Conservation (phyloP, 108 stramenopile genomes). For the Aureococcus anophagefferens region DNA sequence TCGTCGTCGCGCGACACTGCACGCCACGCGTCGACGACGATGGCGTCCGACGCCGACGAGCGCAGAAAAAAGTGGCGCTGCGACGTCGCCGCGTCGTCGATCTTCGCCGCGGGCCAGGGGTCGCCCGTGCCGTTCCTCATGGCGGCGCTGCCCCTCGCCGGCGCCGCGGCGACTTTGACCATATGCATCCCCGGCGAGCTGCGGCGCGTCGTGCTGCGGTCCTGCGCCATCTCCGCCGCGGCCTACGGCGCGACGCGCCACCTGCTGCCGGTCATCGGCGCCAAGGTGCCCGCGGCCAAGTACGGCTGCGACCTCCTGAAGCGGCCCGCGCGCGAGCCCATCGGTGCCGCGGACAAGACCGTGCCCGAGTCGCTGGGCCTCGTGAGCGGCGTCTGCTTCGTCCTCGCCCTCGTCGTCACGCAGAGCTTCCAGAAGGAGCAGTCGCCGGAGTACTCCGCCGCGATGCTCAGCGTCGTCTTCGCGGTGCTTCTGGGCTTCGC, state of each 20-base stretch:
- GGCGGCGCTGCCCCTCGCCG: background rate
- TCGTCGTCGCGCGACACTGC: no score
- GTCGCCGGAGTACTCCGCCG: background rate
- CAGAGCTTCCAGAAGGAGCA: conserved; percentile 26
- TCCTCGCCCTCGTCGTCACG: conserved; percentile 74
- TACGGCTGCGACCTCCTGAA: background rate
- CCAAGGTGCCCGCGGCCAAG: background rate
- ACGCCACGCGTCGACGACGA: no score
- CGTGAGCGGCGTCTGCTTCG: conserved; percentile 75
- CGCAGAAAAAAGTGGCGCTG: background rate
- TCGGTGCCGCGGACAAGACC: background rate
- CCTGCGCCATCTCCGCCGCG: background rate
- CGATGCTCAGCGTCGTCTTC: background rate
- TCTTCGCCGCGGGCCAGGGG: background rate
- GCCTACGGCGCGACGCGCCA: background rate
- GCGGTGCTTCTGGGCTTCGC: conserved; percentile 86
- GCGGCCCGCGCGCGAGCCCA: background rate
- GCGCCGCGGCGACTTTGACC: background rate
- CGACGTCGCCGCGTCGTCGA: background rate
- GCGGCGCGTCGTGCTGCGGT: background rate
- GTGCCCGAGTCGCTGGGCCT: conserved; percentile 91
- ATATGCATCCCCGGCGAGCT: background rate
- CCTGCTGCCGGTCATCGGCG: background rate
- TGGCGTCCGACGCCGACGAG: no score
- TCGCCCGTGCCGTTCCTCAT: background rate